Percentiles rank a stretch among this genome's conserved stretches.
These are phyloP conservation scores for Murraya paniculata DNA, from an alignment of 345 rosid species.

Conservation along the genomic window DNA sequence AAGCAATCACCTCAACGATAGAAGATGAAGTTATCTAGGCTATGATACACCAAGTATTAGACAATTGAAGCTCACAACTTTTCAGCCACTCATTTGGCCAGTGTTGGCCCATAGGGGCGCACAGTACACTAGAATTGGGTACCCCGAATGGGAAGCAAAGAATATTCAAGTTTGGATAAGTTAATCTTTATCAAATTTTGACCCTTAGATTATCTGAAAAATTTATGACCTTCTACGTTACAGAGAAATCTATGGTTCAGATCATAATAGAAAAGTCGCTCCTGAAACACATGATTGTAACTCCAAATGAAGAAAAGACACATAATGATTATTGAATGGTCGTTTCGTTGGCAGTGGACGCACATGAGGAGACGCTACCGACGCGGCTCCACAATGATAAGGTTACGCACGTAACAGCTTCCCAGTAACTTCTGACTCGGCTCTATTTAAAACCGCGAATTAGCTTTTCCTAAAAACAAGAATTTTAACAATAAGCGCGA, in stretches of 20 bases:
- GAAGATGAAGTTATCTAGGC: not conserved
- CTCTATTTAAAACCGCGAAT: not conserved
- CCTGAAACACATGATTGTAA: not conserved
- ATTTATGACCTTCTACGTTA: not conserved
- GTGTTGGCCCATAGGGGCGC: slow-evolving; percentile 13
- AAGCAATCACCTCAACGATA: not conserved
- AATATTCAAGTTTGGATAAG: not conserved
- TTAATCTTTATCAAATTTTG: not conserved
- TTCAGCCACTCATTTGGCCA: not conserved
- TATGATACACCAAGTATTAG: not conserved
- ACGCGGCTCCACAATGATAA: not conserved
- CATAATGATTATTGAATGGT: not conserved
- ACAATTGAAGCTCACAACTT: not conserved
- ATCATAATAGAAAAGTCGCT: not conserved
- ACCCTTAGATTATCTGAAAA: not conserved
- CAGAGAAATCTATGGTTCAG: not conserved
- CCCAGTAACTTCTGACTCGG: not conserved
- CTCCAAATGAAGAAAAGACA: not conserved
- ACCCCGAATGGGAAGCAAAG: slow-evolving; percentile 10
- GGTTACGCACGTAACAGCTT: not conserved
- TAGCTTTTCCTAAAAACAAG: no score
- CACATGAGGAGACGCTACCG: not conserved
- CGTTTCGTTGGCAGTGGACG: not conserved
- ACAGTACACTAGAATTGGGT: not conserved
- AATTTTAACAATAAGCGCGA: not conserved